Base-by-base conservation (phyloP, 352 stramenopile species). In the Lagenidium giganteum region DNA sequence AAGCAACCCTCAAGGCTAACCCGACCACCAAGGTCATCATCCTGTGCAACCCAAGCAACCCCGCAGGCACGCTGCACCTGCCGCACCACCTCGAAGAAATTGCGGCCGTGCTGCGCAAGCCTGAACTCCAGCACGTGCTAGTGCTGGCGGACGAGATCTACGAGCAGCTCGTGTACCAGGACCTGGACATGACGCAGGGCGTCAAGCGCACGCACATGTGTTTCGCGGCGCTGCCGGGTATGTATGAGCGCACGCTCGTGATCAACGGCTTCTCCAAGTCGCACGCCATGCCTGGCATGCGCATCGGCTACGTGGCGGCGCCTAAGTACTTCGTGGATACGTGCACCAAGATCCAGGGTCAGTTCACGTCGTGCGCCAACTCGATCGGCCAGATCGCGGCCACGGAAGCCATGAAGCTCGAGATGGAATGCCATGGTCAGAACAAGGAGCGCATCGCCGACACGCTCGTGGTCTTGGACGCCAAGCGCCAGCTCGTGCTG, bases 211-310 rank as follows among this genome's bases (percentile, higher is more conserved):
- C 52, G 30, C 80, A 91, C 60, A 47, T 78, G 44, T 87, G 70
- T 48, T 91, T 95, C 34, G 79, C 77, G 16, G 64, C 63, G 14
- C 53, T 89, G 16, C 73, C 75, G 2, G 73, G 55, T 33, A 96
- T 98, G 84, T 95, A 88, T 55, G 56, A 87, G 33, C 72, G 93
- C 17, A 98, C 93, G 31, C 67, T 98, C 26, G 85, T 95, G 16
- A 63, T 98, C 22, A 98, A 98, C 57, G 95, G 96, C 3, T 98
- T 98, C 51, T 97, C 86, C 40, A 99, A 98, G 75, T 89, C 84
- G 23, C 87, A 97, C 57, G 95, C 94, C 25, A 98, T 98, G 96
- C 97, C 95, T 4, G 96, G 96, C 25, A 89, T 97, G 26, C 71
- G 95, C 43, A 74, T 98, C 24, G 96, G 94, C 18, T 97, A 97